These are phyloP conservation scores for Zymoseptoria ardabiliae DNA, from an alignment of 2,329 filamentous ascomycete genomes.

Conservation along the genomic window DNA sequence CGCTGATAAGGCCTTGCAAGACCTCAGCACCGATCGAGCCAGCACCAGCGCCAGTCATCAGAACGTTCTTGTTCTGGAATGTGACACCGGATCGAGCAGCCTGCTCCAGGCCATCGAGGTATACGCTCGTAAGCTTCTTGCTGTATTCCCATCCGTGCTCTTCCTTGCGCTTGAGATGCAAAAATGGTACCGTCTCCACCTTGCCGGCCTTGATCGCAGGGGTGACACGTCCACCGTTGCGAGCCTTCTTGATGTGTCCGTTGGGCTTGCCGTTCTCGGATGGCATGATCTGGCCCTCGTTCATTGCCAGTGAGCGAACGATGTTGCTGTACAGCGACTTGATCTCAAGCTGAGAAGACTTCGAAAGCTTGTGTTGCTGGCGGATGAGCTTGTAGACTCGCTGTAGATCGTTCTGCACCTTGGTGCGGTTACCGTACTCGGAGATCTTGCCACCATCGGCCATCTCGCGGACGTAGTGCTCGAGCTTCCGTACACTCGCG, in stretches of 20 bases:
- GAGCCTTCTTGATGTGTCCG: slow-evolving; percentile 50
- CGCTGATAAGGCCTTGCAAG: slow-evolving; percentile 88
- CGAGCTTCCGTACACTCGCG: slow-evolving; percentile 85
- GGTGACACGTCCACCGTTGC: slow-evolving; percentile 43
- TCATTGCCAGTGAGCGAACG: slow-evolving; percentile 91
- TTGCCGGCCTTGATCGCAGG: slow-evolving; percentile 65
- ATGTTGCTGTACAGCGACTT: slow-evolving; percentile 92
- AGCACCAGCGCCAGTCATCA: slow-evolving; percentile 97
- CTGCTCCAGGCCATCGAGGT: slow-evolving; percentile 84
- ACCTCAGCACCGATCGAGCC: slow-evolving; percentile 98
- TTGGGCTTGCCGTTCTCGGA: slow-evolving; percentile 68
- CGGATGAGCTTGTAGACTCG: slow-evolving; percentile 98
- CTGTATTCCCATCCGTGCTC: slow-evolving; percentile 98
- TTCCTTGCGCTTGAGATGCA: slow-evolving; percentile 91
- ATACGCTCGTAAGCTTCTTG: slow-evolving; percentile 92
- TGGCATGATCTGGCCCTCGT: slow-evolving; percentile 92
- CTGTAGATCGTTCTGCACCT: slow-evolving; percentile 91
- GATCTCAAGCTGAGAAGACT: slow-evolving; percentile 92
- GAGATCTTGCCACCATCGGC: slow-evolving; percentile 97
- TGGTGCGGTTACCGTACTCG: slow-evolving; percentile 95
- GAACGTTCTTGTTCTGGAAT: slow-evolving; percentile 88
- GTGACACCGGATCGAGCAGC: slow-evolving; percentile 81
- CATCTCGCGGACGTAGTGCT: slow-evolving; percentile 98
- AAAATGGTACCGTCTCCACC: slow-evolving; percentile 93
- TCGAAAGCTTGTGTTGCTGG: slow-evolving; percentile 95